These are phyloP conservation scores for Coprinopsis strossmayeri DNA, from an alignment of 768 basidiomycete species.

Conservation along the genomic window DNA sequence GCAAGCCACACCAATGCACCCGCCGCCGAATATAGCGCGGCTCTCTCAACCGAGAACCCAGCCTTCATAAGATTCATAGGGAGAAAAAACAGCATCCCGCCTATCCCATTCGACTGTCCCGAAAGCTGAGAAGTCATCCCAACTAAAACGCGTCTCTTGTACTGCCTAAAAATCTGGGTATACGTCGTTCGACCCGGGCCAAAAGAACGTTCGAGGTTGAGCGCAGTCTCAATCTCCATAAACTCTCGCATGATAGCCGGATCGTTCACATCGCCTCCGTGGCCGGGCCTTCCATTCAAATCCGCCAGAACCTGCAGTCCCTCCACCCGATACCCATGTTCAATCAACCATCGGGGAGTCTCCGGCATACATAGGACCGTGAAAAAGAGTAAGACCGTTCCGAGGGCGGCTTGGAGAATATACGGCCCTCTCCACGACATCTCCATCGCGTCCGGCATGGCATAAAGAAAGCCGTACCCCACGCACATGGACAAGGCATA, in stretches of 20 bases:
- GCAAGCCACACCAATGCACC: slow-evolving; percentile 42
- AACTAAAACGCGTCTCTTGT: slow-evolving; percentile 41
- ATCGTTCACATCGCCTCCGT: slow-evolving; percentile 37
- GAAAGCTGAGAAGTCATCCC: slow-evolving; percentile 52
- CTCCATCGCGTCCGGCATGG: slow-evolving; percentile 34
- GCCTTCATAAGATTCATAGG: slow-evolving; percentile 46
- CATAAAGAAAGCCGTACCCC: slow-evolving; percentile 42
- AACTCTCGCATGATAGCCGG: slow-evolving; percentile 37
- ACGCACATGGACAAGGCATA: slow-evolving; percentile 45
- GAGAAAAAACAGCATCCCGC: slow-evolving; percentile 52
- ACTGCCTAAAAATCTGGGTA: slow-evolving; percentile 43
- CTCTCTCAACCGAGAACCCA: slow-evolving; percentile 36
- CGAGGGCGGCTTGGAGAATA: slow-evolving; percentile 45
- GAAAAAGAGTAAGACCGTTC: slow-evolving; percentile 35
- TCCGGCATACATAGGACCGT: slow-evolving; percentile 47
- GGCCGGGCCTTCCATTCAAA: too few species aligned
- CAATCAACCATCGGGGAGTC: slow-evolving; percentile 49
- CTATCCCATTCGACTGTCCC: slow-evolving; percentile 51
- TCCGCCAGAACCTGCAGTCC: slow-evolving; percentile 50
- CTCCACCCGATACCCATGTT: slow-evolving; percentile 44
- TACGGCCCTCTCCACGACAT: slow-evolving; percentile 54
- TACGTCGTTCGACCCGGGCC: slow-evolving; percentile 31
- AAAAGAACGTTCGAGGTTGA: slow-evolving; percentile 23
- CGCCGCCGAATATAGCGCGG: slow-evolving; percentile 39
- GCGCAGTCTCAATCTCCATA: slow-evolving; percentile 34